phyloP scores from a whole-genome alignment of 2,329 filamentous ascomycete species.

The Exophiala sideris region DNA sequence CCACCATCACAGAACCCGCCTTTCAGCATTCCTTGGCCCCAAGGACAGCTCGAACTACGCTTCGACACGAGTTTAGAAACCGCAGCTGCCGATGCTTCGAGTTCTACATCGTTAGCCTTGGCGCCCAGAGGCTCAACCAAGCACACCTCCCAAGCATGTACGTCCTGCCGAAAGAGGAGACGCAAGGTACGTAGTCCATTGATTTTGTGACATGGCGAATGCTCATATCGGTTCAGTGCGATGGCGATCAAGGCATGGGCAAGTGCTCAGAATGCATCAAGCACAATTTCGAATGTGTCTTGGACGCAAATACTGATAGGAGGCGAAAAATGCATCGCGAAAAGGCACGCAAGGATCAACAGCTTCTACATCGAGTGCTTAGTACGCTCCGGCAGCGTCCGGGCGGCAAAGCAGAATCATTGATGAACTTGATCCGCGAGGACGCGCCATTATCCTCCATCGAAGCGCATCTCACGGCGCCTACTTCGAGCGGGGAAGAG shows the following conservation, averaged over 20 bases:
- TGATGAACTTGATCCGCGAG: constrained; percentile 1
- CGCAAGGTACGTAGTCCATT: not conserved
- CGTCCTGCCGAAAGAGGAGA: constrained; percentile 4
- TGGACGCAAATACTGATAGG: constrained; percentile 4
- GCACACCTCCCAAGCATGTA: constrained; percentile 5
- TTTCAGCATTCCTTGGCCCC: not conserved
- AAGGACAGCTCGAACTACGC: not conserved
- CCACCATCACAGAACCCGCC: not conserved
- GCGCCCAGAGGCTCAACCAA: not conserved
- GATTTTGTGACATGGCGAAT: not conserved
- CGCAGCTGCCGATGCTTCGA: not conserved
- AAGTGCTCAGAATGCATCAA: constrained; percentile 9
- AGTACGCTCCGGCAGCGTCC: not conserved
- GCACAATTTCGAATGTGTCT: constrained; percentile 3
- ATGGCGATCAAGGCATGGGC: constrained; percentile 2
- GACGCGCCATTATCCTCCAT: not conserved
- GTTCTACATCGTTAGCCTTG: too few species aligned
- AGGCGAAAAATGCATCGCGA: constrained; percentile 5
- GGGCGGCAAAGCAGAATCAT: not conserved
- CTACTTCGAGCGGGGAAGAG: not conserved
- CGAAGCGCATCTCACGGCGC: not conserved
- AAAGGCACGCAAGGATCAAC: constrained; percentile 3
- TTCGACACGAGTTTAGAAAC: not conserved
- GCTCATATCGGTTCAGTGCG: not conserved
- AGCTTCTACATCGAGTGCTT: not conserved